Conservation (phyloP, 805 yeast species). For the Spencermartinsiella europaea region DNA sequence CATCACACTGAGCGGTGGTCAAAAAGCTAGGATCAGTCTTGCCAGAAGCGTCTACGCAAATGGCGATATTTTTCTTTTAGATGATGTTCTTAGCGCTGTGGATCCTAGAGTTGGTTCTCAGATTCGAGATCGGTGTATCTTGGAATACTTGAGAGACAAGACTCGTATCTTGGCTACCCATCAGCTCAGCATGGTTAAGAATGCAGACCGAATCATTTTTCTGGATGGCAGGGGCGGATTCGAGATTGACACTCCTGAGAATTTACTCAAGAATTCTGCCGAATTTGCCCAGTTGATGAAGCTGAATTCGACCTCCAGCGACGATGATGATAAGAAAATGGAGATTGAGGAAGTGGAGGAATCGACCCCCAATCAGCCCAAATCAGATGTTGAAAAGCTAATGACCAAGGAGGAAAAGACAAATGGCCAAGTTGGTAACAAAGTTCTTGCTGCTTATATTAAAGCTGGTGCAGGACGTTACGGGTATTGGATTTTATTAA, state of each 20-base stretch:
- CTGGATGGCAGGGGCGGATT: conserved; percentile 56
- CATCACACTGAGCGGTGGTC: conserved; percentile 79
- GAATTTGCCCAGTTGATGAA: conserved; percentile 45
- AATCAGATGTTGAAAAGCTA: conserved; percentile 14
- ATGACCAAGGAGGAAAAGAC: conserved; percentile 17
- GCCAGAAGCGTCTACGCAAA: conserved; percentile 73
- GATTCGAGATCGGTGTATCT: conserved; percentile 61
- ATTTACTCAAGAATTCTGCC: conserved; percentile 40
- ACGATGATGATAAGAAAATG: conserved; percentile 17
- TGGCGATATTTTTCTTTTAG: conserved; percentile 59
- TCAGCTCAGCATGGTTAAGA: conserved; percentile 58
- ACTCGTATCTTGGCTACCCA: conserved; percentile 72
- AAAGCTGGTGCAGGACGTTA: conserved; percentile 51
- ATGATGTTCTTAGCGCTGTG: conserved; percentile 78
- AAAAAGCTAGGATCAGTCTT: conserved; percentile 71
- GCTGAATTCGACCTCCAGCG: conserved; percentile 31
- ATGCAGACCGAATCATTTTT: conserved; percentile 61
- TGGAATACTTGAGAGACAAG: conserved; percentile 46
- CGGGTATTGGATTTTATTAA: conserved; percentile 29
- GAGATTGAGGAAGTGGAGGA: conserved; percentile 8
- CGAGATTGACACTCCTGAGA: conserved; percentile 56
- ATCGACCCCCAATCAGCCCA: conserved; percentile 6
- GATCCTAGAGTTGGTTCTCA: conserved; percentile 78
- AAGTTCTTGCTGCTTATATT: conserved; percentile 48
- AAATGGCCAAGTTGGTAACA: conserved; percentile 22